Evolutionary conservation across 2,329 filamentous ascomycete species (phyloP), one percentile per base, ranked within the genome.

Genomic region (Monosporascus sp.): DNA sequence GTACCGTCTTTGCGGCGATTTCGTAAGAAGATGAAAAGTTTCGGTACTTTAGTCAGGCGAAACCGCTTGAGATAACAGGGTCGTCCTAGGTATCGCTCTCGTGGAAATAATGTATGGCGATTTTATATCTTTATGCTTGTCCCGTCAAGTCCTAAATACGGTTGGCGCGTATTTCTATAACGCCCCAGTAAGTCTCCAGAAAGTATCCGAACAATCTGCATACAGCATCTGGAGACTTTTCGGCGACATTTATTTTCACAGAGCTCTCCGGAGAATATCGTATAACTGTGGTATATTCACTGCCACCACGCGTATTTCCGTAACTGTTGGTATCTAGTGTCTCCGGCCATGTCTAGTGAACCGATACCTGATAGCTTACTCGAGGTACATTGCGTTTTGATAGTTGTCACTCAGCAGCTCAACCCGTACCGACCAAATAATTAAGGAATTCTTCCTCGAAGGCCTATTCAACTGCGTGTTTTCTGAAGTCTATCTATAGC

Each of bases 121-220:
- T 6, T 14, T 5, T 20, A 20, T 20, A 11, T 15, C 18, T 20
- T 18, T 42, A 11, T 20, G 39, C 9, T 14, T 14, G 24, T 24
- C n/a, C 18, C 14, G 5, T 20, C 39, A 5, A 14, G 31, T 5
- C 11, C 31, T 34, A 34, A 20, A 41, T 41, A 8, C 22, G 22
- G 39, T 14, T 9, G 36, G 6, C 14, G 37, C n/a, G 6, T 46
- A 45, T 20, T 50, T 49, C n/a, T 36, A 42, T 49, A 48, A 18
- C 27, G 2, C 22, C 45, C 22, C 14, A n/a, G 24, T 34, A 42
- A 47, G 39, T 54, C 41, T 11, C 51, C 56, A 48, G 49, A 51
- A 54, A 49, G 53, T 54, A 31, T 53, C 51, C 53, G 55, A 48
- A 47, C 15, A 14, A 14, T n/a, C 44, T 6, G 22, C 20, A 15